Evolutionary conservation across 176 grass and related monocot genomes (phyloP).

Genomic region (Areca catechu): DNA sequence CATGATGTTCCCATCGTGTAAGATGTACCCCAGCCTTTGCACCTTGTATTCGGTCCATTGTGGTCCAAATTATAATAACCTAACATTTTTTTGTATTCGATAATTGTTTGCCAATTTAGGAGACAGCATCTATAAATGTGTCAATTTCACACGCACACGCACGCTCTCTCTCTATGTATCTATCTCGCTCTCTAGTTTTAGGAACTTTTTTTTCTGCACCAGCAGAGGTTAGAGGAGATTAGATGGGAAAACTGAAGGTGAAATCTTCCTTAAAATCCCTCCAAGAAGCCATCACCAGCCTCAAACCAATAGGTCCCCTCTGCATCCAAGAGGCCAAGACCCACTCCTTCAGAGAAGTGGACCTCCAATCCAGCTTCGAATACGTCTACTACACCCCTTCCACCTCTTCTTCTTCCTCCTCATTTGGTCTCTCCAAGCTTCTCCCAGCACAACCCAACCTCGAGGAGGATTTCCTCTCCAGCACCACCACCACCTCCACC

Average conservation of each 20-base stretch:
- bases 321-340: constrained; percentile 28
- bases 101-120: background rate
- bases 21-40: no score
- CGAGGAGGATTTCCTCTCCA: background rate
- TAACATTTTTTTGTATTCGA: no score
- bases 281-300: constrained; percentile 25
- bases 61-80: no score
- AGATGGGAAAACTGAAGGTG: constrained; percentile 25
- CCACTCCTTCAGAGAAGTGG: constrained; percentile 15
- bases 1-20: no score
- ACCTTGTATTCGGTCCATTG: no score
- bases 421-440: constrained; percentile 1
- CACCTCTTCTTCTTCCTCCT: constrained; percentile 7
- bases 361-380: background rate
- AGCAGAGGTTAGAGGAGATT: background rate
- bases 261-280: constrained; percentile 32
- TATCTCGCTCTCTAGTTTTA: background rate
- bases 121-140: background rate
- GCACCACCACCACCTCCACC: background rate
- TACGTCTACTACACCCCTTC: background rate
- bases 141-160: background rate
- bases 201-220: background rate
- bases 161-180: constrained; percentile 9
- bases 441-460: background rate
- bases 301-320: constrained; percentile 13